Base-by-base conservation (phyloP, 805 yeast genomes). In the Millerago galiae region DNA sequence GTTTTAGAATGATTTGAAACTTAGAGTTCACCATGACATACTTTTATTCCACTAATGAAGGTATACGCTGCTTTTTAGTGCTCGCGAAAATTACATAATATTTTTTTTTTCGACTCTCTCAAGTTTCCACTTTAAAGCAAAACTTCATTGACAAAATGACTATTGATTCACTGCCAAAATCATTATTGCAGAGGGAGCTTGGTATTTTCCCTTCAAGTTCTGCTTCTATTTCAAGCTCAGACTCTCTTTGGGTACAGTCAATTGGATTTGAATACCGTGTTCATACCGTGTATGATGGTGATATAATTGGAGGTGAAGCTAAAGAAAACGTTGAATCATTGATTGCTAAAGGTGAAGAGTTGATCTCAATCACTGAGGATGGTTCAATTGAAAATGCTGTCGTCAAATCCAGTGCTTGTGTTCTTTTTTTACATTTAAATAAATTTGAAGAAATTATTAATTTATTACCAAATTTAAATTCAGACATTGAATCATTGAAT, bases 401-500 rank as follows among this genome's bases (percentile, higher is more conserved):
- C 13, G 15, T 30, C 5, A 35, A 15, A 6, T 35, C 38, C 11
- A 32, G 30, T 16, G 28, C 27, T 34, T 27, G 33, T 3, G 12
- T 30, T 9, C 21, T 43, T n/a, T 17, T 36, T 21, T 15, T 32
- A 3, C 12, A 24, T 13, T 15, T 15, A 21, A 24, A n/a, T 9
- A 12, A 28, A 15, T 38, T 18, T 25, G 30, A 17, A 4, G 13
- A 13, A 8, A 26, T 37, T 29, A 27, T 29, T 8, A 13, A 27
- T 3, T 18, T 35, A 8, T 29, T 30, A 21, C 11, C 25, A 11
- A 29, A 16, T 34, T 12, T 30, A 15, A 13, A 18, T 7, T 9
- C n/a, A 9, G 43, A 43, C 35, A 28, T 16, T 2, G 34, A 40
- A 29, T 46, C 51, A 4, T 15, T 49, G 29, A 29, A 13, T 8